Conservation (phyloP, 192 early-diverging fungal genomes). For the Entomortierella lignicola region DNA sequence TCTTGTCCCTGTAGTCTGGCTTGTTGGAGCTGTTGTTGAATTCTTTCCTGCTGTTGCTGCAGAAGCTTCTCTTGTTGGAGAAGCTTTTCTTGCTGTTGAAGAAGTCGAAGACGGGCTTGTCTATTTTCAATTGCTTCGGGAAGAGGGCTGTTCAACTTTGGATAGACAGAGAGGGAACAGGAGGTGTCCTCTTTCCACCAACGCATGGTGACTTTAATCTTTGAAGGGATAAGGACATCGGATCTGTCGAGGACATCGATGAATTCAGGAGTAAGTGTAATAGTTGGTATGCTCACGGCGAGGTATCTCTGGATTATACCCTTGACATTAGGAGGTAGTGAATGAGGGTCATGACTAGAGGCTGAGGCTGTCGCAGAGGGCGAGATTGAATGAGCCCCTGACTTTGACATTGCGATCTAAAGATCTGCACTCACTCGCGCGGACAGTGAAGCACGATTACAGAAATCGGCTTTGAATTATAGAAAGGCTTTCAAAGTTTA, state of each 20-base stretch:
- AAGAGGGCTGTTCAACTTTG: constrained; percentile 40
- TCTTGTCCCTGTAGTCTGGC: too few relatives aligned
- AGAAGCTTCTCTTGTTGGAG: not conserved
- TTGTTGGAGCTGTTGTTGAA: not conserved
- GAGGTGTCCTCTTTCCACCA: constrained; percentile 52
- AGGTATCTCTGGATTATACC: constrained; percentile 45
- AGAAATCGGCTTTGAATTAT: too few relatives aligned
- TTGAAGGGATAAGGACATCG: constrained; percentile 33
- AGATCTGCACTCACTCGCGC: not conserved
- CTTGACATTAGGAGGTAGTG: constrained; percentile 46
- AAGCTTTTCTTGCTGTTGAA: constrained; percentile 1
- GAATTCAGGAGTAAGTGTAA: constrained; percentile 47
- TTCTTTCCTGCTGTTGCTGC: not conserved
- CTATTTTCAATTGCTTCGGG: constrained; percentile 11
- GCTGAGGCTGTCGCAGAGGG: constrained; percentile 39
- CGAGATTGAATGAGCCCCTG: constrained; percentile 24
- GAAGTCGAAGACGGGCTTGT: constrained; percentile 17
- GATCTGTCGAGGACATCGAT: constrained; percentile 35
- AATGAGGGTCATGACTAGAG: constrained; percentile 49
- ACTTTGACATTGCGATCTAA: constrained; percentile 39
- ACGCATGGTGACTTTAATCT: constrained; percentile 49
- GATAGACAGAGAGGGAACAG: constrained; percentile 41
- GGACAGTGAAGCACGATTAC: too few relatives aligned
- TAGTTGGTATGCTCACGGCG: constrained; percentile 40
- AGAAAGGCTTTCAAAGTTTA: too few relatives aligned